Conservation (phyloP, 78 protist genomes). For the Dictyostelium intermedium region DNA sequence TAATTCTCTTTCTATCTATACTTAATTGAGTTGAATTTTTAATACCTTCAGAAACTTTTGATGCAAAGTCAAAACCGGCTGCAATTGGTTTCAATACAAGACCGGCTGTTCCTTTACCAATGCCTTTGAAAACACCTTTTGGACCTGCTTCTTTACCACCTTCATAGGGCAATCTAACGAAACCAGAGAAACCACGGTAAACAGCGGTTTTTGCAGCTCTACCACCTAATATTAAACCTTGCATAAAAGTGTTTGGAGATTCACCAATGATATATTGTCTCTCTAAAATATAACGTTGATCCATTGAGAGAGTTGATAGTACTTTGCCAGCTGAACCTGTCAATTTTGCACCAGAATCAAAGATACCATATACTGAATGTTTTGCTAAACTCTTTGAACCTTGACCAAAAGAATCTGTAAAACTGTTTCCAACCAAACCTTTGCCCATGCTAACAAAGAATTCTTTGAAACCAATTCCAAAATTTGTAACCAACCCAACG, state of each 20-base stretch:
- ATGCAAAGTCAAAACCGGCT: constrained; percentile 76
- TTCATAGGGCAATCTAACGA: constrained; percentile 76
- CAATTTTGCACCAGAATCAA: constrained; percentile 81
- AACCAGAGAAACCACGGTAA: constrained; percentile 83
- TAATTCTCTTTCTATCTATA: constrained; percentile 34
- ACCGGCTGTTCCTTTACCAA: constrained; percentile 92
- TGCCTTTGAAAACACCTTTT: constrained; percentile 84
- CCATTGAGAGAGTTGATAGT: constrained; percentile 67
- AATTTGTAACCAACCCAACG: constrained; percentile 76
- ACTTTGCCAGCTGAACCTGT: constrained; percentile 69
- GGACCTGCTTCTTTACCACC: constrained; percentile 84
- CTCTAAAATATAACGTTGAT: constrained; percentile 62
- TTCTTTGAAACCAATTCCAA: constrained; percentile 85
- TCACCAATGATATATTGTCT: constrained; percentile 60
- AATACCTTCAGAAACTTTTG: constrained; percentile 85
- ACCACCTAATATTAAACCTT: constrained; percentile 74
- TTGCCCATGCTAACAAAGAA: constrained; percentile 74
- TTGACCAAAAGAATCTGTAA: background rate
- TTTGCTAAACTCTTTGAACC: constrained; percentile 75
- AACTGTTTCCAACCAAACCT: constrained; percentile 53
- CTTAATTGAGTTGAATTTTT: constrained; percentile 74
- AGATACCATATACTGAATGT: constrained; percentile 78
- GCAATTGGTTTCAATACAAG: constrained; percentile 85
- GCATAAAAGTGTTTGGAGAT: constrained; percentile 42
- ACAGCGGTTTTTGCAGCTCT: constrained; percentile 22